Evolutionary conservation across 2,329 filamentous ascomycete genomes (phyloP), one percentile per base, ranked within the genome.

Genomic region (Chlorencoelia australis): DNA sequence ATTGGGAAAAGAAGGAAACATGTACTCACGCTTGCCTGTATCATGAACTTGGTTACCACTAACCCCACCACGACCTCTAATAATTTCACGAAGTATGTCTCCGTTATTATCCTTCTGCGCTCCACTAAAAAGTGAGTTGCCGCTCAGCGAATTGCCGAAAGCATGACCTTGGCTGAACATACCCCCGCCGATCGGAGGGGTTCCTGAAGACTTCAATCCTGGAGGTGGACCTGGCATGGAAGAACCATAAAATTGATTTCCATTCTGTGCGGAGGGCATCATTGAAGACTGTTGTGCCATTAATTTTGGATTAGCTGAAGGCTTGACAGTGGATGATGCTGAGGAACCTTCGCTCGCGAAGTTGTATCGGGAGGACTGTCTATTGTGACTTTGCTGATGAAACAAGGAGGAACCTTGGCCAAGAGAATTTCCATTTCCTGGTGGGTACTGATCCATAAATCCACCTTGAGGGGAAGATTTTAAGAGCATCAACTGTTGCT

Each of bases 11-110:
- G 82, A 84, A 80, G 86, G 84, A 77, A 88, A 82, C 72, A 86
- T 81, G 72, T 82, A 94, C 87, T 94, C 87, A 94, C 87, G 87
- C 86, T 94, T 94, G 78, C 79, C 79, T 64, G 79, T 73, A 67
- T 94, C 87, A 65, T 83, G 79, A 61, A 73, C 71, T 64, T 86
- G 82, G 60, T 71, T 73, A 59, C 73, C 75, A 59, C 72, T 73
- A 54, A 73, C 59, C 51, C 60, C 65, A 56, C 73, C 72, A 55
- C 76, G 75, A 56, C 75, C 73, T 55, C 87, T 78, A 56, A 93
- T 73, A 55, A 94, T 68, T 59, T 85, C 83, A 59, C 87, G 82
- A 64, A 94, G 74, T 58, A 91, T 68, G 49, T 88, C 82, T 48
- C 79, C 73, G 47, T 71, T 75, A 34, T 64, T 68, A 51, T 93